Evolutionary conservation across 2,329 filamentous ascomycete species (phyloP), one percentile per base, ranked within the genome.

Genomic region (Aspergillus quadricinctus): DNA sequence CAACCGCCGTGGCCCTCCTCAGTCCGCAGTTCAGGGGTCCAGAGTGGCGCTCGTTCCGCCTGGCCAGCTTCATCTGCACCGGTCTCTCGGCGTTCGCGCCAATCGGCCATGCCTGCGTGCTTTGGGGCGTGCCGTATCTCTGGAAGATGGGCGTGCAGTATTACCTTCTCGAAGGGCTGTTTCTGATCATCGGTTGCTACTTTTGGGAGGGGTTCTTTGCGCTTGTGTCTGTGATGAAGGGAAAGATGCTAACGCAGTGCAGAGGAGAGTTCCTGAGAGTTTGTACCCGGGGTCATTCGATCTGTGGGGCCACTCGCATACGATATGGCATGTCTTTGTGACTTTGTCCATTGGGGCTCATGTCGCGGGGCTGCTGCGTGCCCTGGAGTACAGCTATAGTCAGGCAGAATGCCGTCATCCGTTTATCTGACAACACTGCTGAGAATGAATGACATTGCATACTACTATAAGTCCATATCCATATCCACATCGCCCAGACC

Each of bases 311-410:
- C 63, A 64, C 14, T 73, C 69, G 5, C 71, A 73, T 55, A 68
- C 67, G 3, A 58, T 72, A 17, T 74, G 69, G 60, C 71, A 74
- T 55, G 40, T 71, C 3, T 64, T 73, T 3, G 72, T 74, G 9
- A 77, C 78, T 0, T 31, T 79, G 4, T 75, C 74, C 5, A 73
- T 73, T 27, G 59, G 69, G 28, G 64, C 75, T 11, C 75, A 81
- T 65, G 35, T 19, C 17, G 35, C 23, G 23, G 25, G 9, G 27
- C 43, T 76, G 45, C 57, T 70, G 60, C 63, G 62, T 43, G 71
- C 70, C 17, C 67, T 69, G 53, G 64, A 70, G 25, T 72, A 68
- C 60, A 69, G 67, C 27, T 66, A 72, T 58, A 55, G 65, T 43
- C 55, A 64, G 37, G 11, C 29, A 31, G 4, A 31, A 11, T 31